These are phyloP conservation scores for Candida buenavistaensis DNA, from an alignment of 1,139 yeast species.

Conservation along the genomic window DNA sequence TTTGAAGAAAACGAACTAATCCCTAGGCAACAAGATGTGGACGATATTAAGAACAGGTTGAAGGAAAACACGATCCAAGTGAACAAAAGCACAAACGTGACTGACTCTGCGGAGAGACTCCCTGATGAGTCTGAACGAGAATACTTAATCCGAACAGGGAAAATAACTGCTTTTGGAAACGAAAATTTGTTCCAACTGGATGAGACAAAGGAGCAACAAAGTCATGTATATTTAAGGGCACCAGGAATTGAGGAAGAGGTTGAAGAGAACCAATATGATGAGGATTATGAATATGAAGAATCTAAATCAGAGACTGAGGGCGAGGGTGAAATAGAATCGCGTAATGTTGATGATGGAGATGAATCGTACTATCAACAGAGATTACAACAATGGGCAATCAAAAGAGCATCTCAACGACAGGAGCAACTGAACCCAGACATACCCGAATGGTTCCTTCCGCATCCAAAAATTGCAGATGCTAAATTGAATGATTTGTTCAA, in stretches of 20 bases:
- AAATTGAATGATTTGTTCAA: slow-evolving; percentile 64
- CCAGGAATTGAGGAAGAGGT: slow-evolving; percentile 36
- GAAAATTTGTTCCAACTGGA: slow-evolving; percentile 51
- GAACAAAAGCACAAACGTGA: slow-evolving; percentile 9
- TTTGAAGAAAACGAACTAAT: slow-evolving; percentile 52
- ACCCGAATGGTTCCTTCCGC: slow-evolving; percentile 71
- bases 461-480: slow-evolving; percentile 78
- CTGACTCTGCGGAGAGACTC: slow-evolving; percentile 27
- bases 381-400: slow-evolving; percentile 55
- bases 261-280: slow-evolving; percentile 11
- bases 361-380: slow-evolving; percentile 61
- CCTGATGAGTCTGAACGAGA: slow-evolving; percentile 80
- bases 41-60: slow-evolving; percentile 64
- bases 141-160: slow-evolving; percentile 82
- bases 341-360: slow-evolving; percentile 76
- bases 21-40: slow-evolving; percentile 57
- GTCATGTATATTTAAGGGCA: slow-evolving; percentile 35
- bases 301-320: slow-evolving; percentile 5
- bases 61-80: slow-evolving; percentile 18
- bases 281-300: slow-evolving; percentile 9
- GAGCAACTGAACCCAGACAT: slow-evolving; percentile 29
- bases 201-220: slow-evolving; percentile 16
- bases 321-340: slow-evolving; percentile 9
- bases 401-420: slow-evolving; percentile 39
- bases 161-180: slow-evolving; percentile 90